Percentiles rank a stretch among this genome's conserved stretches.
phyloP scores from a whole-genome alignment of 805 yeast species.

The Starmerella potacharoeniae region DNA sequence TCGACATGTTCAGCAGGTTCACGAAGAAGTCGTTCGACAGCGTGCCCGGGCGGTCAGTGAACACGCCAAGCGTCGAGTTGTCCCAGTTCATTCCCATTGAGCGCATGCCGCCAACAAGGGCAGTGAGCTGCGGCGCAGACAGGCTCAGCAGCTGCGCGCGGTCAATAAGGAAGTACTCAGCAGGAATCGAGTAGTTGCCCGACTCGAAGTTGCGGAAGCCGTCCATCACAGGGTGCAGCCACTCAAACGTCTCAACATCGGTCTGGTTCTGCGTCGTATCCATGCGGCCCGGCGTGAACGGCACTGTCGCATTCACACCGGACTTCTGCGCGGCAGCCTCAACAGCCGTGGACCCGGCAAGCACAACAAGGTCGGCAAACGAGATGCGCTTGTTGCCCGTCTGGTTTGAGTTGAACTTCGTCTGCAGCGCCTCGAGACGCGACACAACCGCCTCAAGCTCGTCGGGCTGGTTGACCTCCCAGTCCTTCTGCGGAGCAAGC shows the following conservation, averaged over 20 bases:
- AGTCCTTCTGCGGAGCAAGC: constrained; percentile 16
- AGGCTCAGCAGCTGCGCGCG: constrained; percentile 18
- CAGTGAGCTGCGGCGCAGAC: constrained; percentile 18
- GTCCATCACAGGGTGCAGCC: constrained; percentile 21
- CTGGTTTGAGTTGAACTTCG: constrained; percentile 9
- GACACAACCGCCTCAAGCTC: constrained; percentile 13
- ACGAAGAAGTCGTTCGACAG: constrained; percentile 19
- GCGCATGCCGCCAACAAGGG: constrained; percentile 19
- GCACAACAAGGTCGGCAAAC: constrained; percentile 18
- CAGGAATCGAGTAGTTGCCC: constrained; percentile 14
- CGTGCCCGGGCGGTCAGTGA: constrained; percentile 13
- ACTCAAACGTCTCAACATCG: constrained; percentile 16
- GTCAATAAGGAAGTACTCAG: constrained; percentile 19
- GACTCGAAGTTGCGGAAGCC: constrained; percentile 20
- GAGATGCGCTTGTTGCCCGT: constrained; percentile 10
- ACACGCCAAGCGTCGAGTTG: constrained; percentile 12
- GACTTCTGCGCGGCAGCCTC: constrained; percentile 15
- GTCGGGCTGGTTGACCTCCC: constrained; percentile 20
- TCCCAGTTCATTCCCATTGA: constrained; percentile 18
- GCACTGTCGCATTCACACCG: constrained; percentile 13
- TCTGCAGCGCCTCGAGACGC: constrained; percentile 5
- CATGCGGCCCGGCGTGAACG: constrained; percentile 19
- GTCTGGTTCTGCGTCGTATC: constrained; percentile 15
- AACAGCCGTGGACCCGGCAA: constrained; percentile 17
- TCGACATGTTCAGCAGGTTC: constrained; percentile 14